These are phyloP conservation scores for Bromus sterilis DNA, from an alignment of 176 grass and related monocot species.

Conservation along the genomic window DNA sequence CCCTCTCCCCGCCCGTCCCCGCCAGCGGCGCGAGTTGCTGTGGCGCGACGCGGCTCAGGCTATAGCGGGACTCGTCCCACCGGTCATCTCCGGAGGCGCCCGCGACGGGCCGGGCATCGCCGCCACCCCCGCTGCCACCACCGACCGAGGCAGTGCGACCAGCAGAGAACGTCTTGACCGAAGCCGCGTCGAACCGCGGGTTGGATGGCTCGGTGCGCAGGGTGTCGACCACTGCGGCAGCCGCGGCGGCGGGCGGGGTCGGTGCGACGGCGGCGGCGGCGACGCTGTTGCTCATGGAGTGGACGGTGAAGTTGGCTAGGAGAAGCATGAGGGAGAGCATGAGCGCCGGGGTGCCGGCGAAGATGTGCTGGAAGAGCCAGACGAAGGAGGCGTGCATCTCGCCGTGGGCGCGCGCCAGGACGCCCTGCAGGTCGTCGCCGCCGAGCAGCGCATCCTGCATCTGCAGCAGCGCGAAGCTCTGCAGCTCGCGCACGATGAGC, in stretches of 20 bases:
- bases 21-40: not conserved
- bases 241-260: not conserved
- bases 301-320: slow-evolving; percentile 93
- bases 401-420: slow-evolving; percentile 52
- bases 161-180: slow-evolving; percentile 45
- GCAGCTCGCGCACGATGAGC: slow-evolving; percentile 88
- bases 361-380: slow-evolving; percentile 97
- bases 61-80: slow-evolving; percentile 29
- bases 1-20: not conserved
- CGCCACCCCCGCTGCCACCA: slow-evolving; percentile 46
- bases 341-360: slow-evolving; percentile 75
- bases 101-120: slow-evolving; percentile 40
- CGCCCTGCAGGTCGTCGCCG: slow-evolving; percentile 57
- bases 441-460: slow-evolving; percentile 46
- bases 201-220: slow-evolving; percentile 1
- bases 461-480: slow-evolving; percentile 72
- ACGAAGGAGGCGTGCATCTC: slow-evolving; percentile 95
- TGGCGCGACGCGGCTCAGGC: not conserved
- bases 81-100: slow-evolving; percentile 56
- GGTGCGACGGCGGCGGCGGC: slow-evolving; percentile 29
- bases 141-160: slow-evolving; percentile 55
- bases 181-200: slow-evolving; percentile 18
- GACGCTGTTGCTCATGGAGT: slow-evolving; percentile 57
- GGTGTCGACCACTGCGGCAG: slow-evolving; percentile 7
- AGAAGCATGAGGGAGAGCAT: slow-evolving; percentile 98